These are phyloP conservation scores for Pseudocercospora fuligena DNA, from an alignment of 2,329 filamentous ascomycete genomes.

Conservation along the genomic window DNA sequence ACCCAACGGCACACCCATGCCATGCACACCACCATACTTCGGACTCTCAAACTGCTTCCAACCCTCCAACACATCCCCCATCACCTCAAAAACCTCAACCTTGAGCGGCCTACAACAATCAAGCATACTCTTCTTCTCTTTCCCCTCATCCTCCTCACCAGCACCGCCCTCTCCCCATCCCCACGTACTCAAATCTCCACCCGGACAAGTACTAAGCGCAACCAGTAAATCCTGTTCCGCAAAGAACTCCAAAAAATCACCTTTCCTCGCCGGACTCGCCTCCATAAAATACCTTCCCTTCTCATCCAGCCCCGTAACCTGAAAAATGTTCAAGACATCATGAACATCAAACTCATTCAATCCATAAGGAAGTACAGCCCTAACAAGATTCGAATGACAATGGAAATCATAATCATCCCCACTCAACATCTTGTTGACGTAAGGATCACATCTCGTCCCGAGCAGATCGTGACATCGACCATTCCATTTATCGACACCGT, in stretches of 20 bases:
- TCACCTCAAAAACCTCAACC: slow-evolving; percentile 71
- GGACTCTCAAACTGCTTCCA: slow-evolving; percentile 68
- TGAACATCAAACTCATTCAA: slow-evolving; percentile 77
- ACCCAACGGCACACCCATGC: slow-evolving; percentile 58
- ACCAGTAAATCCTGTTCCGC: slow-evolving; percentile 77
- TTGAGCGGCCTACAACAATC: slow-evolving; percentile 74
- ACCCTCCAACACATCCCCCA: slow-evolving; percentile 55
- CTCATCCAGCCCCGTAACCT: slow-evolving; percentile 77
- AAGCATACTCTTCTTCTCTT: slow-evolving; percentile 69
- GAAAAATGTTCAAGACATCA: slow-evolving; percentile 85
- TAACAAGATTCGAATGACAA: slow-evolving; percentile 80
- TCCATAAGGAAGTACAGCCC: slow-evolving; percentile 71
- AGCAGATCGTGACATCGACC: slow-evolving; percentile 76
- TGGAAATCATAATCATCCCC: slow-evolving; percentile 78
- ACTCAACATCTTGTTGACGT: slow-evolving; percentile 75
- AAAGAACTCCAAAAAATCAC: slow-evolving; percentile 74
- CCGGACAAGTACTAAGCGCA: slow-evolving; percentile 72
- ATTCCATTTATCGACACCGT: slow-evolving; percentile 57
- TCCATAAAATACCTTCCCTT: slow-evolving; percentile 78
- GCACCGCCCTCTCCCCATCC: slow-evolving; percentile 68
- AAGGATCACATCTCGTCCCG: slow-evolving; percentile 83
- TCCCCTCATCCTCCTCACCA: slow-evolving; percentile 63
- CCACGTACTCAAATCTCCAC: slow-evolving; percentile 81
- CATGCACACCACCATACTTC: slow-evolving; percentile 69
- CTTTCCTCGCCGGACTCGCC: slow-evolving; percentile 59